Evolutionary conservation across 768 basidiomycete species (phyloP).

Genomic region (Leccinum uliginosum): DNA sequence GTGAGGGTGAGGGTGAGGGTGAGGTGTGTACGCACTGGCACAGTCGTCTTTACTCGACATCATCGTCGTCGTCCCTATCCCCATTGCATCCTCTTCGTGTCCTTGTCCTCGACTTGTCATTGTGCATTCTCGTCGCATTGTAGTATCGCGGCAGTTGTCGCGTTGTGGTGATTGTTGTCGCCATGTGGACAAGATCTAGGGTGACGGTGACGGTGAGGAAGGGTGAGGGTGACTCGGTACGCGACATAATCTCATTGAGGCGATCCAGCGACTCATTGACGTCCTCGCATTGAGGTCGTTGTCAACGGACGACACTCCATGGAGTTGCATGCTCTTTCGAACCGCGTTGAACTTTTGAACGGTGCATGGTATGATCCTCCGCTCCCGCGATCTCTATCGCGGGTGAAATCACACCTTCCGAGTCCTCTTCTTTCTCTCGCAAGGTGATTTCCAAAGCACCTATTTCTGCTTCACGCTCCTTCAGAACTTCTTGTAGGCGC

Average conservation of each 20-base stretch:
- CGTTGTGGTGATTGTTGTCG: too few relatives aligned
- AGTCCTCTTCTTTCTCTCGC: constrained; percentile 34
- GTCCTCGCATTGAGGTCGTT: constrained; percentile 27
- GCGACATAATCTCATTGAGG: constrained; percentile 91
- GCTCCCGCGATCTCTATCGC: constrained; percentile 1
- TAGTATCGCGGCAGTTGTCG: too few relatives aligned
- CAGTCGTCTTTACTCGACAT: too few relatives aligned
- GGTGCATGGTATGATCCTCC: constrained; percentile 36
- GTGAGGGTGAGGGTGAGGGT: too few relatives aligned
- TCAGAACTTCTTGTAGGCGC: constrained; percentile 89
- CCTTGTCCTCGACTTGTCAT: too few relatives aligned
- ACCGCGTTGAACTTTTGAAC: constrained; percentile 71
- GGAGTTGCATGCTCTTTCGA: constrained; percentile 58
- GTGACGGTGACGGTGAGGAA: too few relatives aligned
- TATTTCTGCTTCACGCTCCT: constrained; percentile 91
- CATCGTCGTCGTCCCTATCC: too few relatives aligned
- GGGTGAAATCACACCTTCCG: background rate
- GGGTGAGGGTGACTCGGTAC: too few relatives aligned
- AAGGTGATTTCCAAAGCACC: constrained; percentile 57
- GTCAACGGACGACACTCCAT: constrained; percentile 34
- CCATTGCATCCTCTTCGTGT: too few relatives aligned
- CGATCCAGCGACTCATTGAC: constrained; percentile 71
- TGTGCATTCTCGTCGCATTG: too few relatives aligned
- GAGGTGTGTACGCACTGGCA: too few relatives aligned
- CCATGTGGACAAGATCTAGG: too few relatives aligned